Percentiles rank a stretch among this genome's conserved stretches.
phyloP scores from a whole-genome alignment of 208 protist species.

The Herpetomonas samuelpessoai region DNA sequence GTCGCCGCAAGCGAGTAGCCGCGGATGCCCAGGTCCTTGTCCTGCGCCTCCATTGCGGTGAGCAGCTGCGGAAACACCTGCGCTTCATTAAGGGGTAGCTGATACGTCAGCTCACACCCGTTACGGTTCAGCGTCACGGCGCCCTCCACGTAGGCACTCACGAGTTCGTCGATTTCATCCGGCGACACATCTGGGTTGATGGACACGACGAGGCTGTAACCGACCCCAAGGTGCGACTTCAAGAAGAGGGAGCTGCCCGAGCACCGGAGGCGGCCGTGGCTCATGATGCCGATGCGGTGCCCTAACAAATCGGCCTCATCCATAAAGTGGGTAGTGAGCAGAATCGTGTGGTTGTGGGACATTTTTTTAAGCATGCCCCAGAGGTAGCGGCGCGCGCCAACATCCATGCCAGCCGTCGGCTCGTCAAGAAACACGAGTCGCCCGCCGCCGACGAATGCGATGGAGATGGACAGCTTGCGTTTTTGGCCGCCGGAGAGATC shows the following conservation, averaged over 20 bases:
- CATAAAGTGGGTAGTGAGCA: constrained; percentile 85
- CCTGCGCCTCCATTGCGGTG: constrained; percentile 19
- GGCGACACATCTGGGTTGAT: constrained; percentile 2
- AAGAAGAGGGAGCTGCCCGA: constrained; percentile 43
- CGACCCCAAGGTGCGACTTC: constrained; percentile 45
- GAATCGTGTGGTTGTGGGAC: constrained; percentile 29
- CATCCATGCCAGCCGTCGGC: constrained; percentile 77
- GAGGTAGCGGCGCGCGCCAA: constrained; percentile 35
- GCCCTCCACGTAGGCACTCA: constrained; percentile 18
- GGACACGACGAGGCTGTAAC: constrained; percentile 42
- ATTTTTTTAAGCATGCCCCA: constrained; percentile 36
- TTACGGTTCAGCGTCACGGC: constrained; percentile 14
- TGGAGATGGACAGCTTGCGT: constrained; percentile 53
- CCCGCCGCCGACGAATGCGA: constrained; percentile 48
- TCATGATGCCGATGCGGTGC: constrained; percentile 89
- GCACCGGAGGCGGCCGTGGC: constrained; percentile 40
- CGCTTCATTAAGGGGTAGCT: constrained; percentile 27
- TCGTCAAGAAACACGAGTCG: constrained; percentile 65
- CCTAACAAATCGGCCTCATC: constrained; percentile 92
- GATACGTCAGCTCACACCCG: constrained; percentile 35
- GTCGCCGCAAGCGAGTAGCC: constrained; percentile 24
- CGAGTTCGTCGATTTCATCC: constrained; percentile 12
- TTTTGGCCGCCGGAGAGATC: constrained; percentile 42
- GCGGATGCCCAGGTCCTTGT: constrained; percentile 16
- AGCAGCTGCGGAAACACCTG: constrained; percentile 28